Percentiles rank a stretch among this genome's conserved stretches.
Conservation (phyloP, 2,329 filamentous ascomycete species). For the Nemania abortiva region DNA sequence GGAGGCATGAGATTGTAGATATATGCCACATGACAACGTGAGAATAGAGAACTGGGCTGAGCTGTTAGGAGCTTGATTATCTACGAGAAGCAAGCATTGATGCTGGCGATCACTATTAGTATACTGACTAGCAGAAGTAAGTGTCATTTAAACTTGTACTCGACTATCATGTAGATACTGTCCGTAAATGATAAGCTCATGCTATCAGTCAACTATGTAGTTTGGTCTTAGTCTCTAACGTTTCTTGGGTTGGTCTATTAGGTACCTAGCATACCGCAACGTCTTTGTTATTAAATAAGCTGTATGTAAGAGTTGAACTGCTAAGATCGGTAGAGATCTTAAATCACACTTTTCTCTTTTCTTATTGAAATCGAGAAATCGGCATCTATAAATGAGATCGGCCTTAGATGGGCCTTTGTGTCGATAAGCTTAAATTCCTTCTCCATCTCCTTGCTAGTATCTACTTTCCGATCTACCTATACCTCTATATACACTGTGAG, state of each 20-base stretch:
- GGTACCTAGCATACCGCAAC: neutral
- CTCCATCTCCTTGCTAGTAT: neutral
- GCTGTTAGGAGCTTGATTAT: neutral
- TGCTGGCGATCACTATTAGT: neutral
- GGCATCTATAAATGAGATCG: neutral
- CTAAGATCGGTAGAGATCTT: neutral
- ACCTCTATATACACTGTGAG: neutral
- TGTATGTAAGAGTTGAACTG: neutral
- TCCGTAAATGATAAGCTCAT: neutral
- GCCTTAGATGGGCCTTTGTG: neutral
- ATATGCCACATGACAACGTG: neutral
- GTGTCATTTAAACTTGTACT: neutral
- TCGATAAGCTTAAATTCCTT: neutral
- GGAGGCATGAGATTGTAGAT: neutral
- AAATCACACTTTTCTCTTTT: neutral
- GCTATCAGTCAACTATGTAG: no score
- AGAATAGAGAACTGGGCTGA: neutral
- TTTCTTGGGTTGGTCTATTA: no score
- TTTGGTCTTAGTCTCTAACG: no score
- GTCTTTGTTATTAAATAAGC: neutral
- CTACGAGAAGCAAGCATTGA: neutral
- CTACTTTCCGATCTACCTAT: neutral
- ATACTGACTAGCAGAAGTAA: neutral
- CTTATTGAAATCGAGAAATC: neutral
- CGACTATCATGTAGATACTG: neutral